phyloP scores from a whole-genome alignment of 2,329 filamentous ascomycete species.

The Trichoderma sp. region DNA sequence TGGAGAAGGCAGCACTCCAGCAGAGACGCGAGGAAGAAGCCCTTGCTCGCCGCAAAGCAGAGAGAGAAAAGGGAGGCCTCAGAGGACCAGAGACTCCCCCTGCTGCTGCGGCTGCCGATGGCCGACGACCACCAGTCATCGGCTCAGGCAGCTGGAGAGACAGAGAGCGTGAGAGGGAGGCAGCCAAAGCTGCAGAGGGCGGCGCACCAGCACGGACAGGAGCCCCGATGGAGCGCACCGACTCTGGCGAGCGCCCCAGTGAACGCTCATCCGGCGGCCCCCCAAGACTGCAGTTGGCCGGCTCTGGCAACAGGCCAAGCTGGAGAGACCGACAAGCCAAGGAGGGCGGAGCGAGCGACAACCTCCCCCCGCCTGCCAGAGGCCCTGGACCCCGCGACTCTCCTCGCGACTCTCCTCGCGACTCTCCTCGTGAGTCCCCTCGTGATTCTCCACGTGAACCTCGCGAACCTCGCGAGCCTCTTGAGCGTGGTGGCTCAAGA shows the following conservation, averaged over 20 bases:
- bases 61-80: slow-evolving; percentile 50
- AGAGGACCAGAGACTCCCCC: slow-evolving; percentile 29
- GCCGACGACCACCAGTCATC: slow-evolving; percentile 33
- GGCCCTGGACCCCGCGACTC: slow-evolving; percentile 16
- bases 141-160: slow-evolving; percentile 45
- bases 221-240: slow-evolving; percentile 43
- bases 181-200: slow-evolving; percentile 30
- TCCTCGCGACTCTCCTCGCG: background rate
- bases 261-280: slow-evolving; percentile 49
- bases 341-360: slow-evolving; percentile 28
- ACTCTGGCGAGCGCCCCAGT: slow-evolving; percentile 46
- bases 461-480: slow-evolving; percentile 35
- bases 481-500: slow-evolving; percentile 44
- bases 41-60: slow-evolving; percentile 67
- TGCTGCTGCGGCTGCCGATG: slow-evolving; percentile 11
- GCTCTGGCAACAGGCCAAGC: slow-evolving; percentile 58
- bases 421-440: background rate
- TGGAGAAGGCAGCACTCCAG: slow-evolving; percentile 66
- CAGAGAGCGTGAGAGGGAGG: slow-evolving; percentile 31
- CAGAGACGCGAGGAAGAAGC: slow-evolving; percentile 85
- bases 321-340: slow-evolving; percentile 71
- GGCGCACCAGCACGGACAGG: slow-evolving; percentile 27
- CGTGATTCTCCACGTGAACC: slow-evolving; percentile 13
- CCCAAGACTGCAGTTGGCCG: slow-evolving; percentile 60
- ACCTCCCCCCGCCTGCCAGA: slow-evolving; percentile 10